Evolutionary conservation across 192 early-diverging fungal species (phyloP).

Genomic region (Entomortierella parvispora): DNA sequence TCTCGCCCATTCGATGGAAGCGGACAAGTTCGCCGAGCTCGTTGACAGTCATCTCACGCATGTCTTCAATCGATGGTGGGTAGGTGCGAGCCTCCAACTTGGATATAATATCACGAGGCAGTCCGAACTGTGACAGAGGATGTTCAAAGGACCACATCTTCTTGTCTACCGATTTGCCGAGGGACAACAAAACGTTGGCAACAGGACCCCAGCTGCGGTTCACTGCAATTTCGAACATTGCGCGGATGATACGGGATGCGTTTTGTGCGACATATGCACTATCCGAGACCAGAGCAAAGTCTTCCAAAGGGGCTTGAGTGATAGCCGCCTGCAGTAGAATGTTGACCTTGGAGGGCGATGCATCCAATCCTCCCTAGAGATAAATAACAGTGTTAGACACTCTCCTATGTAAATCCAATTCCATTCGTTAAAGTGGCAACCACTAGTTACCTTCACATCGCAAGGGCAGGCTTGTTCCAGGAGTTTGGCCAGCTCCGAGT

Average conservation of each 20-base stretch:
- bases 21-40: slow-evolving; percentile 92
- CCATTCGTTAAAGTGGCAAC: background rate
- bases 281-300: slow-evolving; percentile 97
- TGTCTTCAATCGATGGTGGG: slow-evolving; percentile 63
- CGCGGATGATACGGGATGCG: slow-evolving; percentile 90
- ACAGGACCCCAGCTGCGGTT: slow-evolving; percentile 91
- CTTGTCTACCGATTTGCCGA: slow-evolving; percentile 89
- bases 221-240: slow-evolving; percentile 95
- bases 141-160: slow-evolving; percentile 94
- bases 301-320: slow-evolving; percentile 80
- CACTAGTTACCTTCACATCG: slow-evolving; percentile 77
- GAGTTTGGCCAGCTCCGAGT: slow-evolving; percentile 77
- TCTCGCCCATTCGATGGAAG: slow-evolving; percentile 81
- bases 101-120: slow-evolving; percentile 76
- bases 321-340: slow-evolving; percentile 92
- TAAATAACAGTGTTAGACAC: no score
- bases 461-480: slow-evolving; percentile 82
- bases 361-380: slow-evolving; percentile 78
- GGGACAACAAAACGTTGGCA: slow-evolving; percentile 77
- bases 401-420: no score
- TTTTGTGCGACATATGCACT: slow-evolving; percentile 95
- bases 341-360: slow-evolving; percentile 92
- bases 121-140: slow-evolving; percentile 85
- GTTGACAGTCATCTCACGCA: slow-evolving; percentile 85
- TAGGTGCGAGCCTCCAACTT: slow-evolving; percentile 75